Percentiles rank a stretch among this genome's conserved stretches.
Evolutionary conservation across 768 basidiomycete species (phyloP).

Genomic region (Gyrodon lividus): DNA sequence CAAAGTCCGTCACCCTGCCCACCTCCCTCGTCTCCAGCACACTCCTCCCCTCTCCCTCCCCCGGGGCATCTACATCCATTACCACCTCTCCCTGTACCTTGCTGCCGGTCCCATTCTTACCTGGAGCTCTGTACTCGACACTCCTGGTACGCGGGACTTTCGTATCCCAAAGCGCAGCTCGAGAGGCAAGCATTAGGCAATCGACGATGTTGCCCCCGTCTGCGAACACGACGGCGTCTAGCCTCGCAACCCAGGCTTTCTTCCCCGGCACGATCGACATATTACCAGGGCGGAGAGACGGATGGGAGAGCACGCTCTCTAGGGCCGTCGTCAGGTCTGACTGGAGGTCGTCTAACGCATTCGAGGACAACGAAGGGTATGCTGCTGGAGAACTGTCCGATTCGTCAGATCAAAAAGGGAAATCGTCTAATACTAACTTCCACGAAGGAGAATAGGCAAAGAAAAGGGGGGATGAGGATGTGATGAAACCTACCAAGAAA

Average conservation of each 20-base stretch:
- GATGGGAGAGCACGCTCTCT: slow-evolving; percentile 62
- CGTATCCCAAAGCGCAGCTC: slow-evolving; percentile 79
- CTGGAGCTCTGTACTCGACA: slow-evolving; percentile 61
- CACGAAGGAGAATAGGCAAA: neutral
- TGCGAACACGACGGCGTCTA: slow-evolving; percentile 73
- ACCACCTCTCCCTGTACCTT: slow-evolving; percentile 30
- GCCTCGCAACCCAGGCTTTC: slow-evolving; percentile 73
- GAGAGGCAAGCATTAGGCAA: slow-evolving; percentile 74
- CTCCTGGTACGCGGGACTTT: slow-evolving; percentile 72
- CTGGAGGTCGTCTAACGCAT: slow-evolving; percentile 73
- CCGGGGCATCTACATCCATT: slow-evolving; percentile 55
- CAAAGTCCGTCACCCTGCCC: slow-evolving; percentile 69
- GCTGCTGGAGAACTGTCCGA: slow-evolving; percentile 70
- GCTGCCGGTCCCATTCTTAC: slow-evolving; percentile 23
- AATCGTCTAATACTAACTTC: neutral
- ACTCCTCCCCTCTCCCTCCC: slow-evolving; percentile 35
- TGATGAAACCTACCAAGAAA: slow-evolving; percentile 65
- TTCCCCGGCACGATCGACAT: slow-evolving; percentile 56
- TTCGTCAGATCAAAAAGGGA: slow-evolving; percentile 32
- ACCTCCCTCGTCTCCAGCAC: slow-evolving; percentile 56
- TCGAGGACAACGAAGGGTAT: slow-evolving; percentile 64
- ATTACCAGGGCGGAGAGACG: slow-evolving; percentile 63
- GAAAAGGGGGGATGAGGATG: neutral
- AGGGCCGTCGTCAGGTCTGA: slow-evolving; percentile 67
- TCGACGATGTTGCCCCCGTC: slow-evolving; percentile 78